These are phyloP conservation scores for Fusarium brachygibbosum DNA, from an alignment of 2,329 filamentous ascomycete genomes.

Conservation along the genomic window DNA sequence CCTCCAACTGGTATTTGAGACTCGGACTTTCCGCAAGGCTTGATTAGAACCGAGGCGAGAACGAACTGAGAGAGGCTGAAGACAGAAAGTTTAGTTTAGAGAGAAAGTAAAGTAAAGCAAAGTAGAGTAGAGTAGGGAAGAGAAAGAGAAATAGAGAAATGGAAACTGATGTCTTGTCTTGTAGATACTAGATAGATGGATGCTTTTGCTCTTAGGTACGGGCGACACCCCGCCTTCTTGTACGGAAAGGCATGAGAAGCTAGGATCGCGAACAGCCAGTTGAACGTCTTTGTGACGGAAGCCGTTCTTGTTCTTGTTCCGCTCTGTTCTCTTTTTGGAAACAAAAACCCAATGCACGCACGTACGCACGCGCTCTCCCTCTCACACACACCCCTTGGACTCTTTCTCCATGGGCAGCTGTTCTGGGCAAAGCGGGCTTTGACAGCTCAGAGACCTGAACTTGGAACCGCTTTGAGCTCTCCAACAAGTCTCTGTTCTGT, in stretches of 20 bases:
- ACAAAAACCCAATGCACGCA: conserved; percentile 5
- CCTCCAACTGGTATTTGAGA: conserved; percentile 8
- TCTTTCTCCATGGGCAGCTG: conserved; percentile 27
- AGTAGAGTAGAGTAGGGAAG: neutral
- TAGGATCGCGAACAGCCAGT: conserved; percentile 46
- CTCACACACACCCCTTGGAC: neutral
- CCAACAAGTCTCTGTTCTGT: neutral
- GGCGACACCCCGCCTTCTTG: conserved; percentile 41
- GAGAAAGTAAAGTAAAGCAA: no score
- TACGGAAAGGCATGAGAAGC: conserved; percentile 24
- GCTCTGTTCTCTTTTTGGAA: conserved; percentile 32
- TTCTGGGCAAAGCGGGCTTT: conserved; percentile 47
- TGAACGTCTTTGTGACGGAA: conserved; percentile 44
- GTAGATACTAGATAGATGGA: neutral
- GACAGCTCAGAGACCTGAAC: conserved; percentile 17
- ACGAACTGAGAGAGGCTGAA: neutral
- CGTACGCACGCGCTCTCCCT: neutral
- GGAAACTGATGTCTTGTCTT: neutral
- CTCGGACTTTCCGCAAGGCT: conserved; percentile 4
- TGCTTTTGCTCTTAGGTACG: neutral
- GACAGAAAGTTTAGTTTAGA: neutral
- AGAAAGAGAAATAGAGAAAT: conserved; percentile 6
- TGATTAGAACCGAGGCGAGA: conserved; percentile 7
- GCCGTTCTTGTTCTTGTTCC: conserved; percentile 38
- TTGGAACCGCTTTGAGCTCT: conserved; percentile 28